Evolutionary conservation across 2,329 filamentous ascomycete genomes (phyloP).

Genomic region (Arthroderma sp.): DNA sequence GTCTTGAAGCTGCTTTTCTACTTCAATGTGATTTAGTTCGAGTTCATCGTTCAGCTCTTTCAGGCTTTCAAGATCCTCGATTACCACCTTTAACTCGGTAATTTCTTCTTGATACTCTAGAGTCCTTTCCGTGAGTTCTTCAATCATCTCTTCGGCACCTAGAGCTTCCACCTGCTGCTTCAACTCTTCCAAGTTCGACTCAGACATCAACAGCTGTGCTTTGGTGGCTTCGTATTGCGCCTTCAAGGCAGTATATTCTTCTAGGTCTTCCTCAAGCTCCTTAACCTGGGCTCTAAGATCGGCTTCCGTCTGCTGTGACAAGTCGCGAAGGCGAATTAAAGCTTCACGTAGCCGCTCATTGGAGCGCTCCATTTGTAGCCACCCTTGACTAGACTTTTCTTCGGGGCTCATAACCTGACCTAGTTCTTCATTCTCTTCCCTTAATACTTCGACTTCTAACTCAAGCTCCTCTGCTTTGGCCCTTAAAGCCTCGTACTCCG

Average conservation of each 20-base stretch:
- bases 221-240: constrained; percentile 57
- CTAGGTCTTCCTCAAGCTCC: constrained; percentile 57
- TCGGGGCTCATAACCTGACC: constrained; percentile 76
- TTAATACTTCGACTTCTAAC: constrained; percentile 73
- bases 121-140: constrained; percentile 79
- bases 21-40: constrained; percentile 82
- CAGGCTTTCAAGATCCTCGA: constrained; percentile 77
- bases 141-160: constrained; percentile 85
- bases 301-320: constrained; percentile 72
- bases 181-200: constrained; percentile 69
- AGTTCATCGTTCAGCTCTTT: constrained; percentile 92
- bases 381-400: constrained; percentile 73
- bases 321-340: constrained; percentile 67
- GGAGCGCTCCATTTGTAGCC: constrained; percentile 80
- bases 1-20: constrained; percentile 86
- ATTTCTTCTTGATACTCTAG: constrained; percentile 71
- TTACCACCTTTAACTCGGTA: constrained; percentile 64
- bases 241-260: constrained; percentile 53
- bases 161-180: constrained; percentile 83
- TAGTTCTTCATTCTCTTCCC: constrained; percentile 75
- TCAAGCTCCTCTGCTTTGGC: constrained; percentile 69
- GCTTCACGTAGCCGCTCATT: constrained; percentile 82
- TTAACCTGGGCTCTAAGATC: constrained; percentile 65
- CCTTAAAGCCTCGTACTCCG: constrained; percentile 65
- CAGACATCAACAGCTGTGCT: constrained; percentile 58